These are phyloP conservation scores for Kalaharituber pfeilii DNA, from an alignment of 2,329 filamentous ascomycete genomes.

Conservation along the genomic window DNA sequence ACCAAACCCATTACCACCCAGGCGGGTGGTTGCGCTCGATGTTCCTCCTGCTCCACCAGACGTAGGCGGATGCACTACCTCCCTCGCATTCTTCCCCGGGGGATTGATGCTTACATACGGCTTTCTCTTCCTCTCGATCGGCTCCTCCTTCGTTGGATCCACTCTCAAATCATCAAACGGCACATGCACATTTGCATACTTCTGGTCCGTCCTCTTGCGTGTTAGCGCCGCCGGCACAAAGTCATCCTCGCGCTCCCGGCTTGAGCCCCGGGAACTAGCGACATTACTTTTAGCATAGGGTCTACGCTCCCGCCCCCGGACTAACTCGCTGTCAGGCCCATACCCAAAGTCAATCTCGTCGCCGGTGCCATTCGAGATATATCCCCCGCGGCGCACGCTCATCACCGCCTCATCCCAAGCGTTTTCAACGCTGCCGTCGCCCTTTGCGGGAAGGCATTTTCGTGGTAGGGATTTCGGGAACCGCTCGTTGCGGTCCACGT, in stretches of 20 bases:
- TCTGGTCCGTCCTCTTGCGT: neutral
- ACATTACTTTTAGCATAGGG: neutral
- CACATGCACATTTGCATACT: neutral
- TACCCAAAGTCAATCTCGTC: neutral
- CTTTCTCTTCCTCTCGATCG: neutral
- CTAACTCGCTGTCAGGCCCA: neutral
- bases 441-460: slow-evolving; percentile 14
- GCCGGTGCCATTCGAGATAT: neutral
- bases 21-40: neutral
- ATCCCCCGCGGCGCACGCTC: neutral
- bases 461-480: slow-evolving; percentile 16
- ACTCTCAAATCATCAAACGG: neutral
- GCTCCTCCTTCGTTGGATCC: neutral
- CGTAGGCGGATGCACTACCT: neutral
- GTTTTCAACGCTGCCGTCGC: slow-evolving; percentile 3
- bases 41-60: neutral
- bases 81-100: neutral
- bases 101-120: neutral
- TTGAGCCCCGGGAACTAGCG: neutral
- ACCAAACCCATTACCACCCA: neutral
- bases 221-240: neutral
- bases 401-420: neutral
- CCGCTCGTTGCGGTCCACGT: slow-evolving; percentile 10
- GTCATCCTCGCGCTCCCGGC: neutral
- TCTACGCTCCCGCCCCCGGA: neutral